Base-by-base conservation (phyloP, 805 yeast species). In the Saccharomycopsis schoenii region DNA sequence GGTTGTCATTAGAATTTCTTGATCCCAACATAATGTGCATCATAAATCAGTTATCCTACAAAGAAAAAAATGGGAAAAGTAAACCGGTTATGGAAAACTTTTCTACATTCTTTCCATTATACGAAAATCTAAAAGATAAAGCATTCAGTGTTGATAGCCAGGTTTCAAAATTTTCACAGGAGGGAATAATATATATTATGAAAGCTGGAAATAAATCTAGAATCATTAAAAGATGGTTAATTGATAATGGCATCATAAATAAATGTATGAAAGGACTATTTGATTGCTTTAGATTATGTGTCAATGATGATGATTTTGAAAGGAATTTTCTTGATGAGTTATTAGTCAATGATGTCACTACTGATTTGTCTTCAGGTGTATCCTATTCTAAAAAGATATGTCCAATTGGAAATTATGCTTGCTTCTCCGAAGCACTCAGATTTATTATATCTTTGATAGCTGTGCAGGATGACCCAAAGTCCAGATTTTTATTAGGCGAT, bases 1-100 rank as follows among this genome's bases (percentile, higher is more conserved):
- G 57, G 60, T 54, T 58, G 41, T 17, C 43, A 25, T 17, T 50
- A n/a, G 24, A 51, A 2, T 55, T 17, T 47, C 61, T 58, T 21
- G 57, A 59, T 19, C 61, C 61, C 14, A 58, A 41, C 21, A 17
- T 39, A 6, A 24, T 59, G 50, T 1, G 21, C 3, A 17, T 55
- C 3, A n/a, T 55, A 12, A 9, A 58, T 34, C 34, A 55, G 29
- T 15, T 40, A 11, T 17, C 25, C 4, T 25, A 11, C 5, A 17
- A 55, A 19, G 10, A 29, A 3, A 21, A 17, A 14, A 21, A 10
- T 36, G 9, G 36, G 10, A 40, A 40, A 9, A 14, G n/a, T 4
- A 17, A 10, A 15, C 5, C 47, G 17, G 9, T 15, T 3, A 4
- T 41, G 21, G 21, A 41, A 41, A 41, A 41, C 21, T 41, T 41